These are phyloP conservation scores for Phycomyces nitens DNA, from an alignment of 192 early-diverging fungal genomes.

Conservation along the genomic window DNA sequence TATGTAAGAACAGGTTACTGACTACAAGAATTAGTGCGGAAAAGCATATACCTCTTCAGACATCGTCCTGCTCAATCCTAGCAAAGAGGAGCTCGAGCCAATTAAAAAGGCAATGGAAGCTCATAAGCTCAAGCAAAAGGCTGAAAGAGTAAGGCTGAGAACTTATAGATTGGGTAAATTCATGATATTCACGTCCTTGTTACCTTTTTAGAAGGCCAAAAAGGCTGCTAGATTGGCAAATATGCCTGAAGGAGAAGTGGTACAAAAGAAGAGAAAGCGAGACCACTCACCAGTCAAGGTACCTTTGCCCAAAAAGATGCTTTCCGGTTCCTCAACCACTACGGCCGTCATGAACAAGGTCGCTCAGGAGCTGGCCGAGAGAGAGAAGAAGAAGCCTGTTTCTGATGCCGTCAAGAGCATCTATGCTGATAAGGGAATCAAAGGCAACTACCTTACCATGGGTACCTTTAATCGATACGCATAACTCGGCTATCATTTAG, in stretches of 20 bases:
- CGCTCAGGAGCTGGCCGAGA: slow-evolving; percentile 38
- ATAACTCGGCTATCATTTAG: background rate
- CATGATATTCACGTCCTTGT: background rate
- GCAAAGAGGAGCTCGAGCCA: slow-evolving; percentile 54
- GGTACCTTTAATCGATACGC: slow-evolving; percentile 39
- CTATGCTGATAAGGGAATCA: slow-evolving; percentile 27
- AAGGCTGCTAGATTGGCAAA: slow-evolving; percentile 18
- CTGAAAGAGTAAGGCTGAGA: slow-evolving; percentile 34
- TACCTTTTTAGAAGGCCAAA: slow-evolving; percentile 34
- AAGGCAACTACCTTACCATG: slow-evolving; percentile 33
- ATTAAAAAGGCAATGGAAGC: slow-evolving; percentile 54
- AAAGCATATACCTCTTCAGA: slow-evolving; percentile 55
- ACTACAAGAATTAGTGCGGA: slow-evolving; percentile 47
- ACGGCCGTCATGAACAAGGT: slow-evolving; percentile 45
- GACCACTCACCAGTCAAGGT: slow-evolving; percentile 21
- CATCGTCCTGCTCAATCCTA: slow-evolving; percentile 70
- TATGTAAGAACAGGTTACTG: background rate
- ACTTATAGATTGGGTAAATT: background rate
- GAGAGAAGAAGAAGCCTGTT: slow-evolving; percentile 22
- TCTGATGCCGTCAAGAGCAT: slow-evolving; percentile 38
- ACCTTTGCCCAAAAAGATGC: slow-evolving; percentile 10
- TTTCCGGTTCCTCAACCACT: slow-evolving; percentile 34
- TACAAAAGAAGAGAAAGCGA: slow-evolving; percentile 36
- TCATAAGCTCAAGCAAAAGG: slow-evolving; percentile 45
- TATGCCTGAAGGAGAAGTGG: slow-evolving; percentile 36